These are phyloP conservation scores for Xylaria sp. DNA, from an alignment of 2,329 filamentous ascomycete species.

Conservation along the genomic window DNA sequence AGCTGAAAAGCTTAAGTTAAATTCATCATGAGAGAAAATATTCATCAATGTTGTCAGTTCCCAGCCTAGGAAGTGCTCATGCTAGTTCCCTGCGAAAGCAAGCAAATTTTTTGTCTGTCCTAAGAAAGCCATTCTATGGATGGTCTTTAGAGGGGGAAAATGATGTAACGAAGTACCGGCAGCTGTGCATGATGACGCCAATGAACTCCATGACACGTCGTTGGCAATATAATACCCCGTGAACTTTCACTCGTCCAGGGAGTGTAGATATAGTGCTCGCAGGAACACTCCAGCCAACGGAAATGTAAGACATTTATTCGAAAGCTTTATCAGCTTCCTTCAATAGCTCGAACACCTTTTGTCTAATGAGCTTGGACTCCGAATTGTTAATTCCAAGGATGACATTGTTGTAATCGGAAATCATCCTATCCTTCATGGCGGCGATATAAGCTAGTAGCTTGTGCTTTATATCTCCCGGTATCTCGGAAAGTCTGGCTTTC, in stretches of 20 bases:
- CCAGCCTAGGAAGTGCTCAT: not conserved
- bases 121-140: too few species aligned
- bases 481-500: conserved; percentile 1
- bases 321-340: conserved; percentile 23
- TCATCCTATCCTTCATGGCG: conserved; percentile 14
- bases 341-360: conserved; percentile 13
- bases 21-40: not conserved
- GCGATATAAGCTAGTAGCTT: conserved; percentile 2
- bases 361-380: conserved; percentile 7
- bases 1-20: not conserved
- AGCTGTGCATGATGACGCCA: too few species aligned
- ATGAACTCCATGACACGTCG: too few species aligned
- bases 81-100: not conserved
- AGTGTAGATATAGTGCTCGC: too few species aligned
- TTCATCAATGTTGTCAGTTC: not conserved
- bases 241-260: too few species aligned
- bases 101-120: not conserved
- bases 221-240: too few species aligned
- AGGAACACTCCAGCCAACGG: not conserved
- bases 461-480: conserved; percentile 12
- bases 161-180: too few species aligned
- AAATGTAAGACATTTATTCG: not conserved
- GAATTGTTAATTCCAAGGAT: conserved; percentile 5
- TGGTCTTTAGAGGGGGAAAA: too few species aligned
- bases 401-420: conserved; percentile 23